Evolutionary conservation across 169 alveolate species (phyloP).

Genomic region (Eimeria acervulina): DNA sequence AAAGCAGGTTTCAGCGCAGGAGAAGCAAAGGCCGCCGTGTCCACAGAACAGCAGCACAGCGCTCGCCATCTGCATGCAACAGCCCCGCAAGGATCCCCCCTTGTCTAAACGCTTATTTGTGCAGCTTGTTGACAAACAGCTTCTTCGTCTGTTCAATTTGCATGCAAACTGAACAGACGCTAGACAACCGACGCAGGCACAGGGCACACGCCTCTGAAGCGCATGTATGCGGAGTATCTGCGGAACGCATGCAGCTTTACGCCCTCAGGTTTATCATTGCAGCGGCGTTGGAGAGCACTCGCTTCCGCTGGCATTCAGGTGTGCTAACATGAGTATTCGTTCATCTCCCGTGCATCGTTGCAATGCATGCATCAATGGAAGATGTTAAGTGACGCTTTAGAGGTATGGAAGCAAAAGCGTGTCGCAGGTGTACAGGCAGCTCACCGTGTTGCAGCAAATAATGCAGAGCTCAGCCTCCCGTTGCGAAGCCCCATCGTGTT

Average conservation of each 20-base stretch:
- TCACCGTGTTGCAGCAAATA: slow-evolving; percentile 58
- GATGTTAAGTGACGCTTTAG: neutral
- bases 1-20: slow-evolving; percentile 78
- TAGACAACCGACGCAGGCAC: too few species aligned
- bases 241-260: neutral
- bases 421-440: neutral
- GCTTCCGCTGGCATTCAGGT: too few species aligned
- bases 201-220: too few species aligned
- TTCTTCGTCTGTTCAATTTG: neutral
- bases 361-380: neutral
- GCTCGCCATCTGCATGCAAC: slow-evolving; percentile 62
- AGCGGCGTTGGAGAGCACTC: too few species aligned
- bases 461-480: slow-evolving; percentile 56
- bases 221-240: too few species aligned
- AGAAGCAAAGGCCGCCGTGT: slow-evolving; percentile 80
- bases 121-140: neutral
- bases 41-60: slow-evolving; percentile 81
- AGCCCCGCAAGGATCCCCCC: neutral
- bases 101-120: too few species aligned
- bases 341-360: neutral
- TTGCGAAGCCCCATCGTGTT: neutral
- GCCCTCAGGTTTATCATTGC: too few species aligned
- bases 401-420: neutral
- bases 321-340: too few species aligned
- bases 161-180: too few species aligned